Evolutionary conservation across 208 protist genomes (phyloP), one percentile per base, ranked within the genome.

Genomic region (Trypanosoma melophagium): DNA sequence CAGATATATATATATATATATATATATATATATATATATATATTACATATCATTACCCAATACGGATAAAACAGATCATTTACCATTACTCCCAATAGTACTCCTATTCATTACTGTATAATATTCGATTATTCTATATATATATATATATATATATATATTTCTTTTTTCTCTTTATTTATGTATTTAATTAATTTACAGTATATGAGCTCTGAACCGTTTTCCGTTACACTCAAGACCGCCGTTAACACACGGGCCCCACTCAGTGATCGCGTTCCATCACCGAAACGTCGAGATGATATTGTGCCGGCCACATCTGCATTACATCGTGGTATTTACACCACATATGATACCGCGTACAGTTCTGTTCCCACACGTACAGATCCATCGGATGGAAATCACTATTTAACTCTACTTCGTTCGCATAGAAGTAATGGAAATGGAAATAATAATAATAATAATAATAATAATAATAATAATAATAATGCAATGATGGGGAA

Each of bases 341-440:
- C 88, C 17, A 94, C 84, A 51, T 94, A 89, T 66, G 88, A 94
- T 52, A 40, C 74, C 17, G 73, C 83, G 19, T 94, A 88, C 63
- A 62, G 47, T 21, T 31, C 60, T 16, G 51, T 64, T 53, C 69
- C 58, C 16, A 44, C 54, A 3, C 24, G 49, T 16, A 62, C 35
- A 3, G 61, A 74, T 16, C 21, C 60, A 1, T 67, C 69, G 8
- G 25, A 41, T 0, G 54, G 31, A 16, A 74, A 74, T 19, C 31
- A 25, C 19, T 74, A 64, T 31, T 42, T 74, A 19, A 42, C 69
- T 14, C n/a, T 64, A 8, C 28, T 67, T 8, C 69, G 69, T 54
- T 50, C 16, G n/a, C 14, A 19, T 38, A 16, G 22, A 9, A 24
- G 7, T 44, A 12, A 12, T 14, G 12, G 12, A 14, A 44, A 44